Evolutionary conservation across 805 yeast genomes (phyloP).

Genomic region (Candida arabinofermentans): DNA sequence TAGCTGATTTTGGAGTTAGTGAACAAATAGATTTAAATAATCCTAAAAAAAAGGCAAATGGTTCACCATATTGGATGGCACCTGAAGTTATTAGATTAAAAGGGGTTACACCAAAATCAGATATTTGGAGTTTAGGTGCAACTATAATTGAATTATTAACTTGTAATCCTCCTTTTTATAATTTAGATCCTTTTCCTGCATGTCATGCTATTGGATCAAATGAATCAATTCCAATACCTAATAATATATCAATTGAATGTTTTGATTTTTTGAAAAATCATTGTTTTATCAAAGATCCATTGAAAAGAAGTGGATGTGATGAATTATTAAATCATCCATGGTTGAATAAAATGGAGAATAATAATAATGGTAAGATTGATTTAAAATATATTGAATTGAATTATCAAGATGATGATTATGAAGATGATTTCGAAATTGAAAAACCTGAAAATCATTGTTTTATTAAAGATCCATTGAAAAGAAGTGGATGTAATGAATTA

Average conservation of each 20-base stretch:
- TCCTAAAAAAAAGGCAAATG: conserved; percentile 44
- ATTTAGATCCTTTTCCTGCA: conserved; percentile 71
- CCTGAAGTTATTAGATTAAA: conserved; percentile 87
- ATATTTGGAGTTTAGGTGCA: conserved; percentile 94
- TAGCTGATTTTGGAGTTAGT: conserved; percentile 80
- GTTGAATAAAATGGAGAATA: too few relatives aligned
- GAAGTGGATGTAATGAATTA: background rate
- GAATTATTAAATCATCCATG: background rate
- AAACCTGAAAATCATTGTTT: conserved; percentile 49
- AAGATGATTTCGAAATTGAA: conserved; percentile 17
- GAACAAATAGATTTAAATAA: conserved; percentile 35
- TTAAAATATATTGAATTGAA: conserved; percentile 17
- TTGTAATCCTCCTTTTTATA: conserved; percentile 83
- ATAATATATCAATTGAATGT: conserved; percentile 19
- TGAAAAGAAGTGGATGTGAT: background rate
- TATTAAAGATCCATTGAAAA: conserved; percentile 32
- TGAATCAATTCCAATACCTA: conserved; percentile 66
- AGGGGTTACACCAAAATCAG: conserved; percentile 85
- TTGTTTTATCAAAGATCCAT: conserved; percentile 52
- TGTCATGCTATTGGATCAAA: conserved; percentile 80
- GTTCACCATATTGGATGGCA: conserved; percentile 99
- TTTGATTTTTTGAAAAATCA: conserved; percentile 52
- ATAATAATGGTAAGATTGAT: too few relatives aligned
- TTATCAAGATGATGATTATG: conserved; percentile 16
- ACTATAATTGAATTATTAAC: conserved; percentile 84